Conservation (phyloP, 257 asterid species). For the Rubia yunnanensis region DNA sequence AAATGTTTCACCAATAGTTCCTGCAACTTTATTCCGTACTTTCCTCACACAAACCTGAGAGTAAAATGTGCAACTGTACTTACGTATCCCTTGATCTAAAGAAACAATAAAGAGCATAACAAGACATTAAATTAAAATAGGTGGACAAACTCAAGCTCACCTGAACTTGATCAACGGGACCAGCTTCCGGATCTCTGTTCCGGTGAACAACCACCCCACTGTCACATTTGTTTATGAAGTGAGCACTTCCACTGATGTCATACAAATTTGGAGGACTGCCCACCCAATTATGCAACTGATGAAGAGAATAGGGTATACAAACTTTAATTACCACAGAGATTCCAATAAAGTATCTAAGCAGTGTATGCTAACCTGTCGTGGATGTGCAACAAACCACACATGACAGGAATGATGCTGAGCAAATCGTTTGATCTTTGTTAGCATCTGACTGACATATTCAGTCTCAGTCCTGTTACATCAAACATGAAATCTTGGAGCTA, state of each 20-base stretch:
- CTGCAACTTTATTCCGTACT: conserved; percentile 86
- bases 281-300: conserved; percentile 73
- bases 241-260: conserved; percentile 98
- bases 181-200: conserved; percentile 75
- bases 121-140: not conserved
- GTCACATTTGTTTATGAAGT: conserved; percentile 94
- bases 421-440: conserved; percentile 83
- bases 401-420: conserved; percentile 96
- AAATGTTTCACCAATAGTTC: conserved; percentile 83
- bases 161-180: conserved; percentile 81
- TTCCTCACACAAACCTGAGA: conserved; percentile 80
- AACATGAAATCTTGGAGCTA: not conserved
- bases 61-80: conserved; percentile 10
- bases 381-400: conserved; percentile 99
- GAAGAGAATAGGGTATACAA: conserved; percentile 11
- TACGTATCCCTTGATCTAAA: not conserved
- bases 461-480: conserved; percentile 79
- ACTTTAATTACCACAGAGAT: not conserved
- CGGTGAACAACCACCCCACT: conserved; percentile 94
- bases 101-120: not conserved
- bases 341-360: not conserved
- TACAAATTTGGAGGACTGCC: conserved; percentile 85
- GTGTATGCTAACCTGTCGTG: conserved; percentile 63
- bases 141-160: conserved; percentile 25
- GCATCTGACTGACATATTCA: conserved; percentile 94